Evolutionary conservation across 495 filamentous ascomycete genomes (phyloP).

Genomic region (Immersiella caudata): DNA sequence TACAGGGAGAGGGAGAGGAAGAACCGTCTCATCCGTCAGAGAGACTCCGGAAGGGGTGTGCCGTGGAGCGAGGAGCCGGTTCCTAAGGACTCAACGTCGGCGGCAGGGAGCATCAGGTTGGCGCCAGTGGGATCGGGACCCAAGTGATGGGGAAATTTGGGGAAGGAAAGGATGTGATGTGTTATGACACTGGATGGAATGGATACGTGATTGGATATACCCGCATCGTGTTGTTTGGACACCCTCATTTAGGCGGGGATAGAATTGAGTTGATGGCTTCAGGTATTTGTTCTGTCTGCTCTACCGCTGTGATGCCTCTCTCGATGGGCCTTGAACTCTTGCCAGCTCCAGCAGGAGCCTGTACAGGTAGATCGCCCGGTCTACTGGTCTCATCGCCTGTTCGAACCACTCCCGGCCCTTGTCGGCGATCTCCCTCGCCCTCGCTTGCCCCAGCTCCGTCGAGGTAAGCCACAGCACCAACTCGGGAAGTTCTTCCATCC

Average conservation of each 20-base stretch:
- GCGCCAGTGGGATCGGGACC: neutral
- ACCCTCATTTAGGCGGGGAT: neutral
- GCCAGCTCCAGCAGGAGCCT: slow-evolving; percentile 51
- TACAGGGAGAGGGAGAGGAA: slow-evolving; percentile 28
- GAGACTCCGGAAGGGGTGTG: slow-evolving; percentile 22
- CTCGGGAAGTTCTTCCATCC: slow-evolving; percentile 37
- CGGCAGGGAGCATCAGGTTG: slow-evolving; percentile 21
- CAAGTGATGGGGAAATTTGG: neutral
- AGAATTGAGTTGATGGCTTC: neutral
- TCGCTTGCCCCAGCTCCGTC: slow-evolving; percentile 23
- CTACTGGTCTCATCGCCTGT: slow-evolving; percentile 42
- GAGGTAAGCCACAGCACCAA: slow-evolving; percentile 45
- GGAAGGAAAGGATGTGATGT: neutral
- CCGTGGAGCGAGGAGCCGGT: slow-evolving; percentile 24
- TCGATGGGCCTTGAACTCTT: slow-evolving; percentile 17
- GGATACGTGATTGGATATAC: slow-evolving; percentile 3
- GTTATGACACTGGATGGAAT: neutral
- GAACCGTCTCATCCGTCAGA: slow-evolving; percentile 22
- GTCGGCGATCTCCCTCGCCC: slow-evolving; percentile 48
- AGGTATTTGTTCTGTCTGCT: neutral
- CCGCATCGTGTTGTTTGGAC: neutral
- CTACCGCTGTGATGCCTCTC: neutral
- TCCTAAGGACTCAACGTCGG: slow-evolving; percentile 11
- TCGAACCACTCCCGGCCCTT: slow-evolving; percentile 48
- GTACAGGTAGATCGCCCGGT: slow-evolving; percentile 48